Percentiles rank a stretch among this genome's conserved stretches.
Evolutionary conservation across 2,329 filamentous ascomycete genomes (phyloP).

Genomic region (Aotearoamyces nothofagi): DNA sequence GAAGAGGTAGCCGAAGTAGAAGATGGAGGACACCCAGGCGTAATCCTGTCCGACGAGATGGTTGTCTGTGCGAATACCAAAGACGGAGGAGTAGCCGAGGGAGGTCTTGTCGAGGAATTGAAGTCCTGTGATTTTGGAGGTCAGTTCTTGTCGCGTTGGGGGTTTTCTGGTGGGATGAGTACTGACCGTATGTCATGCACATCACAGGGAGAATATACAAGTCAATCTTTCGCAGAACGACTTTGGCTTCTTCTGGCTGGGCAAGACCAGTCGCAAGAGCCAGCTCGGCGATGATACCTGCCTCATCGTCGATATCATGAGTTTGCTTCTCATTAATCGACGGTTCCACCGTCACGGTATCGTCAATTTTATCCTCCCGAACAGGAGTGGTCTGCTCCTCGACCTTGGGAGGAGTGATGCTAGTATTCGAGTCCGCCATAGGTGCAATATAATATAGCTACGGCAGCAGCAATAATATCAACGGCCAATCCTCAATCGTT

Average conservation of each 20-base stretch:
- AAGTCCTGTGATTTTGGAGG: constrained; percentile 2
- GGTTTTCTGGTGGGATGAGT: neutral
- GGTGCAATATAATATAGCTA: too few relatives aligned
- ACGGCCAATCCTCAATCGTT: too few relatives aligned
- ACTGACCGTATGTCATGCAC: constrained; percentile 5
- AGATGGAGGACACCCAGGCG: constrained; percentile 27
- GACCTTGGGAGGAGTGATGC: too few relatives aligned
- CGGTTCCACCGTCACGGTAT: too few relatives aligned
- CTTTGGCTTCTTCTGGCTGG: constrained; percentile 12
- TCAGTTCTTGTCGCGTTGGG: too few relatives aligned
- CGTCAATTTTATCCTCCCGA: constrained; percentile 2
- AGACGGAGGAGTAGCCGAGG: constrained; percentile 35
- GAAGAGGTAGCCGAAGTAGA: constrained; percentile 20
- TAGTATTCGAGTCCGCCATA: too few relatives aligned
- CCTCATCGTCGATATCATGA: constrained; percentile 19
- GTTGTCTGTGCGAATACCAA: constrained; percentile 30
- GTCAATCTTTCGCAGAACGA: constrained; percentile 12
- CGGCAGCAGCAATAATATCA: too few relatives aligned
- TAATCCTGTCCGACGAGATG: constrained; percentile 23
- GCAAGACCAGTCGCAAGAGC: constrained; percentile 17
- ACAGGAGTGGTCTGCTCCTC: constrained; percentile 6
- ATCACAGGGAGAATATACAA: constrained; percentile 12
- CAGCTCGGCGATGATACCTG: constrained; percentile 20
- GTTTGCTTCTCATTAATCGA: constrained; percentile 9
- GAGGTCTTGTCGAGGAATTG: constrained; percentile 23